These are phyloP conservation scores for Phaeolepiota aurea DNA, from an alignment of 768 basidiomycete species.

Conservation along the genomic window DNA sequence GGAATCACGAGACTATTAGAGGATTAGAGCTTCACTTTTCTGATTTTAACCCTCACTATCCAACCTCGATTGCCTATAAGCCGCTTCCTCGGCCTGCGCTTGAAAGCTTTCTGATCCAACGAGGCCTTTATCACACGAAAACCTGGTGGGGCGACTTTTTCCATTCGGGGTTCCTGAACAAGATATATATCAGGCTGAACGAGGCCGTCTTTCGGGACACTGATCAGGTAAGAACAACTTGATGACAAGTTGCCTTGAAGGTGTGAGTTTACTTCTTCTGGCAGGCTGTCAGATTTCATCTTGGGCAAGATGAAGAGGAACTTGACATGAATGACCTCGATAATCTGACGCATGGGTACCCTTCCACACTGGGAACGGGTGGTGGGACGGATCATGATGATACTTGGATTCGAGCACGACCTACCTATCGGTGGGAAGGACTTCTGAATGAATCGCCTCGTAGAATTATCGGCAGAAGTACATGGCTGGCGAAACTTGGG, in stretches of 20 bases:
- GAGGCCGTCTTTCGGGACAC: constrained; percentile 54
- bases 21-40: constrained; percentile 36
- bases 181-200: constrained; percentile 63
- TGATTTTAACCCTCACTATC: constrained; percentile 69
- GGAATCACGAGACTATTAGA: constrained; percentile 53
- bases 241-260: neutral
- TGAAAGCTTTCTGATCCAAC: constrained; percentile 55
- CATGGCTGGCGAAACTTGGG: constrained; percentile 44
- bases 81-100: constrained; percentile 58
- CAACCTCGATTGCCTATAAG: constrained; percentile 62
- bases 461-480: constrained; percentile 22
- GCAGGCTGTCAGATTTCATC: constrained; percentile 57
- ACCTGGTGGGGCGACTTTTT: constrained; percentile 39
- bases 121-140: constrained; percentile 45
- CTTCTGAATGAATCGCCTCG: constrained; percentile 47
- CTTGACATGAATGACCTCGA: constrained; percentile 63
- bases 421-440: constrained; percentile 64
- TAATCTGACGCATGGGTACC: constrained; percentile 34
- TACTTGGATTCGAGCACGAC: constrained; percentile 47
- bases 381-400: constrained; percentile 70
- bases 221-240: constrained; percentile 29
- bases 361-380: constrained; percentile 56
- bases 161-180: constrained; percentile 62
- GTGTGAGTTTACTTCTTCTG: constrained; percentile 1
- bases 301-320: constrained; percentile 42